Evolutionary conservation across 495 filamentous ascomycete genomes (phyloP).

Genomic region (Annulohypoxylon stygium): DNA sequence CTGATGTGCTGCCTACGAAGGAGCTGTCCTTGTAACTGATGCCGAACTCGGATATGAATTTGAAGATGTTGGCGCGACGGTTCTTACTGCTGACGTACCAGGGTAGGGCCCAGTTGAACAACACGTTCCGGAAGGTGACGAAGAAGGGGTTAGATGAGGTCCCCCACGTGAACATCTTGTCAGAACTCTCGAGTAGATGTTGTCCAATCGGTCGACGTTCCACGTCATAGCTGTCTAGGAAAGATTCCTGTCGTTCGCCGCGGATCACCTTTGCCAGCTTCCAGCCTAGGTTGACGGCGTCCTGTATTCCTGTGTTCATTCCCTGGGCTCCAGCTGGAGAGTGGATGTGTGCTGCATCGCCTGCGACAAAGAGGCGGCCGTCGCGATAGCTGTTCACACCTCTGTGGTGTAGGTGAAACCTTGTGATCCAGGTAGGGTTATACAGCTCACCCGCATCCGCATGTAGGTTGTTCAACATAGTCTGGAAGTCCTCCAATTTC

Average conservation of each 20-base stretch:
- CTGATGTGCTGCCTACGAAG: slow-evolving; percentile 27
- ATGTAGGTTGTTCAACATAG: slow-evolving; percentile 33
- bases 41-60: slow-evolving; percentile 56
- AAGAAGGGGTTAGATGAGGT: slow-evolving; percentile 47
- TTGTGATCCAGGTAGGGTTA: slow-evolving; percentile 55
- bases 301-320: slow-evolving; percentile 71
- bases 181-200: slow-evolving; percentile 51
- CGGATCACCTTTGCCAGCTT: slow-evolving; percentile 58
- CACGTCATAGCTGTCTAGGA: slow-evolving; percentile 55
- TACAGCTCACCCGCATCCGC: slow-evolving; percentile 51
- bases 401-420: slow-evolving; percentile 56
- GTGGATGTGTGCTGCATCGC: slow-evolving; percentile 70
- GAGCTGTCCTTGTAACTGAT: slow-evolving; percentile 55
- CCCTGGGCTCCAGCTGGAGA: slow-evolving; percentile 68
- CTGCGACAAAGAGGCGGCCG: slow-evolving; percentile 64
- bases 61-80: slow-evolving; percentile 43
- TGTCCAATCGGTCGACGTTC: slow-evolving; percentile 55
- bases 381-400: slow-evolving; percentile 55
- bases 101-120: slow-evolving; percentile 55
- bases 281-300: slow-evolving; percentile 71
- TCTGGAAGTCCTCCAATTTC: slow-evolving; percentile 37
- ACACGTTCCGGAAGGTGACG: slow-evolving; percentile 49
- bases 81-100: slow-evolving; percentile 43
- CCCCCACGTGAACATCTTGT: slow-evolving; percentile 55
- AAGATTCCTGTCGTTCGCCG: slow-evolving; percentile 30